Base-by-base conservation (phyloP, 2,329 filamentous ascomycete species). In the Pseudogymnoascus sp. region DNA sequence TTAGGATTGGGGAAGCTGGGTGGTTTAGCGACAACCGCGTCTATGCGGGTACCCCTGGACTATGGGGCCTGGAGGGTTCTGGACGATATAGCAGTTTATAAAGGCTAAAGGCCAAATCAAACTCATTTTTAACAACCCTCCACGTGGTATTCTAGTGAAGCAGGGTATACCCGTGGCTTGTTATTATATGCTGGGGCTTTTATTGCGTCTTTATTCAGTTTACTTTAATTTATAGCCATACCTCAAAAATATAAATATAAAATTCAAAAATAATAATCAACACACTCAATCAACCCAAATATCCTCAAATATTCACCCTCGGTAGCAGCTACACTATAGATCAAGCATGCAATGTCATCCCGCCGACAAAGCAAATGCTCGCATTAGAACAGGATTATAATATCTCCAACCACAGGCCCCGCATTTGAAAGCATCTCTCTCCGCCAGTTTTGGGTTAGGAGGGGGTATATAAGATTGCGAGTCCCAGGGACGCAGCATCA, bases 11-110 rank as follows among this genome's bases (percentile, higher is more conserved):
- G 47, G 47, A 26, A 56, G 47, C 61, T 62, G 61, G 62, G 16
- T 38, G 3, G 37, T 64, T 31, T 21, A 40, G 37, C 64, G 60
- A 26, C 47, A 62, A 42, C 31, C 37, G 35, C 63, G 62, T 31
- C 37, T 33, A 37, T 33, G 47, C 47, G 26, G 47, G 47, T 56
- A 33, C 47, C 47, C 47, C 29, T 33, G 26, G 47, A 11, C 7
- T 31, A 31, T n/a, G 11, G 47, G 47, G 47, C 16, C 47, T 31
- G n/a, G 47, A 13, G 24, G 10, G 24, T 50, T 31, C 44, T n/a
- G 44, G 5, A n/a, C 14, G 6, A 29, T 50, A 29, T 50, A 4
- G 14, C 13, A 29, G 44, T 10, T 50, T 16, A 50, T 50, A 50
- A 29, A 10, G n/a, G n/a, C 24, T 50, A 50, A 29, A 10, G n/a